phyloP scores from a whole-genome alignment of 2,329 filamentous ascomycete genomes.

The Allantophomopsis cytisporea region DNA sequence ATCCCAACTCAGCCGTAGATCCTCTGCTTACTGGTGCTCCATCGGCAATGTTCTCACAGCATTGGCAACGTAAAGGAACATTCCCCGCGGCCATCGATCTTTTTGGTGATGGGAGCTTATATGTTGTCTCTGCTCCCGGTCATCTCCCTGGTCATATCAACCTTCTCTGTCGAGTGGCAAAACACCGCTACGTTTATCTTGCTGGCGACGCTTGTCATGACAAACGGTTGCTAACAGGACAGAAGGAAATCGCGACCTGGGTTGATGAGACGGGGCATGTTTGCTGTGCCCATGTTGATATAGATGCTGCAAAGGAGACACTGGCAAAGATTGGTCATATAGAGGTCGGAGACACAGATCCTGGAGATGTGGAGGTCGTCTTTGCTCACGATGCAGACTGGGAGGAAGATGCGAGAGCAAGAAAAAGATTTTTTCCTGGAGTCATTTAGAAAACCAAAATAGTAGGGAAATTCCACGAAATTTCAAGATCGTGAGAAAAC shows the following conservation, averaged over 20 bases:
- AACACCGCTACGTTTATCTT: conserved; percentile 29
- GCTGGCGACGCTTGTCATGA: conserved; percentile 40
- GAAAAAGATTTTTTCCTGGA: too few relatives aligned
- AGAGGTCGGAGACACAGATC: too few relatives aligned
- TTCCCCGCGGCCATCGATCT: conserved; percentile 31
- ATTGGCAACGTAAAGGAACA: conserved; percentile 25
- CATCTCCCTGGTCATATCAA: conserved; percentile 37
- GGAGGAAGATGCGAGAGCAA: too few relatives aligned
- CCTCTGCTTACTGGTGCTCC: conserved; percentile 5
- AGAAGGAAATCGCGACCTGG: conserved; percentile 35
- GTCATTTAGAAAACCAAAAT: too few relatives aligned
- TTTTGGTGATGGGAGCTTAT: conserved; percentile 28
- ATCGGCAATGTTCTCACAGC: too few relatives aligned
- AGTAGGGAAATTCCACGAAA: too few relatives aligned
- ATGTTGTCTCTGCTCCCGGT: conserved; percentile 32
- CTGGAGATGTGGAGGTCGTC: too few relatives aligned
- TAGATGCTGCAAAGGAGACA: conserved; percentile 21
- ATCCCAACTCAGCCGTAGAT: conserved; percentile 15
- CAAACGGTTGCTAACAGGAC: conserved; percentile 30
- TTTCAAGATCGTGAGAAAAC: too few relatives aligned
- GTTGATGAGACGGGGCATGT: conserved; percentile 26
- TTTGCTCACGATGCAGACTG: too few relatives aligned
- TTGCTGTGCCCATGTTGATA: conserved; percentile 19
- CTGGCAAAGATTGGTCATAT: not conserved
- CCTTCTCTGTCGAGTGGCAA: conserved; percentile 24